These are phyloP conservation scores for Solanum paucissectum DNA, from an alignment of 257 asterid genomes.

Conservation along the genomic window DNA sequence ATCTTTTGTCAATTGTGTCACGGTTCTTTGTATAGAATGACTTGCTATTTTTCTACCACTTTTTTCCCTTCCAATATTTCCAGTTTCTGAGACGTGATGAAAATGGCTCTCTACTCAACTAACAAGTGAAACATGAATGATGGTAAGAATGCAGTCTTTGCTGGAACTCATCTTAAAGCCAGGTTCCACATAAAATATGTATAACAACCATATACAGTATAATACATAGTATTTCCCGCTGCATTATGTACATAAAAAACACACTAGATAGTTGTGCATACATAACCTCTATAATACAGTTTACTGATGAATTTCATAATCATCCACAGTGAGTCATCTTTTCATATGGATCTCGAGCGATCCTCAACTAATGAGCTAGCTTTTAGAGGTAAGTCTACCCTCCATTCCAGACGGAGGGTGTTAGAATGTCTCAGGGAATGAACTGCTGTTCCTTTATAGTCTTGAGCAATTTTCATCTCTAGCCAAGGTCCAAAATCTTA, in stretches of 20 bases:
- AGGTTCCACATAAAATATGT: background rate
- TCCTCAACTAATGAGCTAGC: background rate
- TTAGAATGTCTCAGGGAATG: background rate
- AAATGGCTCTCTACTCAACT: background rate
- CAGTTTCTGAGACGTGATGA: background rate
- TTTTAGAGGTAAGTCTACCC: background rate
- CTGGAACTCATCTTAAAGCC: background rate
- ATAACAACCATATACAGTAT: background rate
- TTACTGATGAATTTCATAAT: background rate
- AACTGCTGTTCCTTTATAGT: background rate
- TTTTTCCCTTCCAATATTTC: too few relatives aligned
- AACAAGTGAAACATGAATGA: background rate
- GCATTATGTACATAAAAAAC: background rate
- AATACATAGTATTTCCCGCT: background rate
- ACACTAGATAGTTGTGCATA: background rate
- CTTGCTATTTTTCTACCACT: background rate
- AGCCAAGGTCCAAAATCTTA: background rate
- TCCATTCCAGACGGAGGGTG: background rate
- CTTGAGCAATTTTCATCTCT: background rate
- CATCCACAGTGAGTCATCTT: background rate
- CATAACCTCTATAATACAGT: background rate
- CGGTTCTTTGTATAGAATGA: background rate
- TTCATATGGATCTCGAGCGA: background rate
- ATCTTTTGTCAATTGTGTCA: background rate
- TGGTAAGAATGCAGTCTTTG: background rate